A percentile compares a stretch with the other conserved stretches of the same genome.
phyloP scores from a whole-genome alignment of 345 rosid species.

The Cardamine chenopodiifolia region DNA sequence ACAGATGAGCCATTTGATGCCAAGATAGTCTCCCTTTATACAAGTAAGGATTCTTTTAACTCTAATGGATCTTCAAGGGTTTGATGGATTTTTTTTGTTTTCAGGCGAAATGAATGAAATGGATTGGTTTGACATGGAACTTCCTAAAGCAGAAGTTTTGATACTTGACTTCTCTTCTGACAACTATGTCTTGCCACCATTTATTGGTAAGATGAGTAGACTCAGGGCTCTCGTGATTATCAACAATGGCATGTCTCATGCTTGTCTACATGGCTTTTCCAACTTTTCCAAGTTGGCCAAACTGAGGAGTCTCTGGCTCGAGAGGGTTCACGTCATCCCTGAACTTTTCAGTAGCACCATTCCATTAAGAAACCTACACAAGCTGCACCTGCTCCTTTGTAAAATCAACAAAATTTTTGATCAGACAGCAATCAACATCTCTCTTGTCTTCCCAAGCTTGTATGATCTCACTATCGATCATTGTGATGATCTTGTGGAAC shows the following conservation, averaged over 20 bases:
- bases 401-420: constrained; percentile 57
- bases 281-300: constrained; percentile 51
- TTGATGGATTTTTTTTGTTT: neutral
- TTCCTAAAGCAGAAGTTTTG: constrained; percentile 83
- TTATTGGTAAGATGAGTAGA: constrained; percentile 63
- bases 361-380: constrained; percentile 51
- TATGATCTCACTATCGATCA: constrained; percentile 76
- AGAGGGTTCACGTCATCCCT: constrained; percentile 55
- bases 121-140: constrained; percentile 79
- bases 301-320: constrained; percentile 82
- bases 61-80: neutral
- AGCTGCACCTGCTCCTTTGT: constrained; percentile 68
- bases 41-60: constrained; percentile 45
- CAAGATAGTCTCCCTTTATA: constrained; percentile 73
- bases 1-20: constrained; percentile 62
- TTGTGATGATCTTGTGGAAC: constrained; percentile 65
- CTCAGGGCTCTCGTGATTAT: constrained; percentile 72
- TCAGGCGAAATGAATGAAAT: constrained; percentile 75
- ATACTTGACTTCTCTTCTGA: constrained; percentile 65
- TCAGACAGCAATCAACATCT: constrained; percentile 48
- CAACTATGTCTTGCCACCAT: constrained; percentile 72
- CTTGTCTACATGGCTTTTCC: constrained; percentile 57
- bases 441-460: constrained; percentile 65
- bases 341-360: constrained; percentile 45
- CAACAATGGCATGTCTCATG: constrained; percentile 55